A percentile compares a stretch with the other conserved stretches of the same genome.
Conservation (phyloP, 148 eudicot species). For the Camellia lanceoleosa region DNA sequence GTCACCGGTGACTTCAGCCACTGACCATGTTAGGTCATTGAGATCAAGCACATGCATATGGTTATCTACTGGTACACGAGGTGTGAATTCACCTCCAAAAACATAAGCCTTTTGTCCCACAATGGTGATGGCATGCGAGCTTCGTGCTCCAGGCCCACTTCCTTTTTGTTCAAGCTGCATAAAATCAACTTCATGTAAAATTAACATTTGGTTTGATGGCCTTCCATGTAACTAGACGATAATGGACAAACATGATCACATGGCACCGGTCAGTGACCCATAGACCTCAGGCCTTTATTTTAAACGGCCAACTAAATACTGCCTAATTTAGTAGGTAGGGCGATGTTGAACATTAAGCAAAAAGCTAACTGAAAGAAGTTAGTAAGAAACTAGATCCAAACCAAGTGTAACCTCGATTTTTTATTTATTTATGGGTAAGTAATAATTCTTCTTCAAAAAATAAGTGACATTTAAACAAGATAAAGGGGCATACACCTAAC, state of each 20-base stretch:
- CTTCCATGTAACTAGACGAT: neutral
- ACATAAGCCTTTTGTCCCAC: constrained; percentile 71
- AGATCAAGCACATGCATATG: constrained; percentile 68
- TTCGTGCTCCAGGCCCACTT: constrained; percentile 83
- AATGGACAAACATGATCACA: no score
- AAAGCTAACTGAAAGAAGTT: no score
- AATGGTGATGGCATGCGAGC: constrained; percentile 85
- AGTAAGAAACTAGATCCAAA: no score
- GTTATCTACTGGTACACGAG: constrained; percentile 96
- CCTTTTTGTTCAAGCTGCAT: constrained; percentile 81
- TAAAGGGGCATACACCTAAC: no score
- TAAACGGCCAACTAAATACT: neutral
- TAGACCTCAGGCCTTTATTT: no score
- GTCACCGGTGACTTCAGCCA: constrained; percentile 60
- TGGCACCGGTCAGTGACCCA: no score
- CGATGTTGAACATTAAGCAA: neutral
- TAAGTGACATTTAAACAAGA: no score
- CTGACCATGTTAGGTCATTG: constrained; percentile 64
- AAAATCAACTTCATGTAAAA: neutral
- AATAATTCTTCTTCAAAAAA: no score
- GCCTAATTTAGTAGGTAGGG: neutral
- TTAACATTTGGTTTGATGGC: neutral
- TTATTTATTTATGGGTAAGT: no score
- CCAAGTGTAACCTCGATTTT: no score
- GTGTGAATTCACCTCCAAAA: constrained; percentile 89